Evolutionary conservation across 495 filamentous ascomycete genomes (phyloP).

Genomic region (Trichoderma gamsii): DNA sequence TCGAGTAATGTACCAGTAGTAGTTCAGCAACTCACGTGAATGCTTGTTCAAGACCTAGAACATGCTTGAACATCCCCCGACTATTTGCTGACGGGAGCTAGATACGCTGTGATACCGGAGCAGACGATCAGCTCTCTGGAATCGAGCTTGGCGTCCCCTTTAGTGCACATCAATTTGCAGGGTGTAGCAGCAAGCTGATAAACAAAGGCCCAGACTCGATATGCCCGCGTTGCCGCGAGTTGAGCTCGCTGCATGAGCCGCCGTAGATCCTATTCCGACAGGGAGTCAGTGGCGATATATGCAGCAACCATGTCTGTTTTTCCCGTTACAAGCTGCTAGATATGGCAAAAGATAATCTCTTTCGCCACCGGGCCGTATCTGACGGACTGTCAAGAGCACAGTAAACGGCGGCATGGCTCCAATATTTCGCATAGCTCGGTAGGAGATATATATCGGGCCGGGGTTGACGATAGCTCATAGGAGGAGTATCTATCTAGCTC

Average conservation of each 20-base stretch:
- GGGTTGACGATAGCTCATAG: not conserved
- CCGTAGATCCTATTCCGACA: too few species aligned
- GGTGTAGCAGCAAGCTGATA: not conserved
- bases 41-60: not conserved
- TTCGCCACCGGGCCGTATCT: too few species aligned
- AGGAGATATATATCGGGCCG: not conserved
- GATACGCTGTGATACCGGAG: not conserved
- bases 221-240: too few species aligned
- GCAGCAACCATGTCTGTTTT: too few species aligned
- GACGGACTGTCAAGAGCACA: too few species aligned
- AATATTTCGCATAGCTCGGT: too few species aligned
- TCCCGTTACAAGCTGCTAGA: too few species aligned
- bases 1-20: not conserved
- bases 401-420: too few species aligned
- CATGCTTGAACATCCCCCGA: not conserved
- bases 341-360: too few species aligned
- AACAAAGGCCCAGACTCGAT: too few species aligned
- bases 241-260: too few species aligned
- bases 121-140: not conserved
- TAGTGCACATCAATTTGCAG: not conserved
- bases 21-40: not conserved
- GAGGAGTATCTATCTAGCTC: not conserved
- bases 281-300: too few species aligned
- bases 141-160: not conserved
- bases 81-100: not conserved